Base-by-base conservation (phyloP, 345 rosid genomes). In the Eucalyptus viminalis region DNA sequence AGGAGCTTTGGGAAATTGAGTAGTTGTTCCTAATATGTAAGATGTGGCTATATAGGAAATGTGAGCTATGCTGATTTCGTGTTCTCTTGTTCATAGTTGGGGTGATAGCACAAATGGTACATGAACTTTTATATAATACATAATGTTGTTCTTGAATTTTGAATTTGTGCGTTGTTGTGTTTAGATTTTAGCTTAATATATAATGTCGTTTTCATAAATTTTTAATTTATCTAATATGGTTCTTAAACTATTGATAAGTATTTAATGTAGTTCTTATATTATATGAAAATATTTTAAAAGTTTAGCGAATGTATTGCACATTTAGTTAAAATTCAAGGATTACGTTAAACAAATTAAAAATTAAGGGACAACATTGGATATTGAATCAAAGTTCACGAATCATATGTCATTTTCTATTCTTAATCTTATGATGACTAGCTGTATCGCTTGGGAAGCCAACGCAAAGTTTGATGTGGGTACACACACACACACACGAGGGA, bases 201-300 rank as follows among this genome's bases (percentile, higher is more conserved):
- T 29, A 60, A 60, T 6, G 31, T 0, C 4, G 2, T 60, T 1
- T 60, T 1, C 8, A 13, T 27, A 60, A 4, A 27, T 3, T 60
- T 27, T 60, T 60, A 60, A 60, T 60, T 60, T 60, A 25, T 60
- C 4, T 29, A 24, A 60, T 60, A 60, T 27, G 69, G 31, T 60
- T 60, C 4, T 27, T 60, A 8, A 60, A 12, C 8, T 60, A 27
- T 60, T 27, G 7, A 6, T 3, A 27, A 60, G 27, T 27, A 24
- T 25, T 60, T 6, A 24, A 60, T 60, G 4, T 27, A 5, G 3
- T 60, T 27, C 14, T 27, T 60, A 27, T 4, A 60, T 60, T 60
- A 60, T 27, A 27, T 11, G 15, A 60, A 60, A 25, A 27, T 25
- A 6, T 5, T 60, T 60, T 60, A 27, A 60, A 60, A 60, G 14